Percentiles rank a stretch among this genome's conserved stretches.
Evolutionary conservation across 768 basidiomycete species (phyloP).

Genomic region (Boletus sp.): DNA sequence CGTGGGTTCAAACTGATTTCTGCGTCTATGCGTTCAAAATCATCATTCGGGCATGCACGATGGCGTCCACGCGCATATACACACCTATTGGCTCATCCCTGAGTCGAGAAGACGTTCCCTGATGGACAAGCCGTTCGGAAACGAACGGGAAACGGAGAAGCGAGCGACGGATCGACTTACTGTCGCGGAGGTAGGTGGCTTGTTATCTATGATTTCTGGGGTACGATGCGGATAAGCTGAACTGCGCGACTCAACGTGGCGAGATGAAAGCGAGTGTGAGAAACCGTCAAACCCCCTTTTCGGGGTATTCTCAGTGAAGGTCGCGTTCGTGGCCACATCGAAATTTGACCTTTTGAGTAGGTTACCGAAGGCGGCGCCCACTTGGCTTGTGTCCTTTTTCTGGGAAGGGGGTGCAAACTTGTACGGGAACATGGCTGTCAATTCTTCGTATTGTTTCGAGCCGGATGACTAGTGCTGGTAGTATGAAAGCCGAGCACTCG

Average conservation of each 20-base stretch:
- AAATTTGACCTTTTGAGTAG: constrained; percentile 10
- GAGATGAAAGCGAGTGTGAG: constrained; percentile 12
- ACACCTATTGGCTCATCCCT: constrained; percentile 19
- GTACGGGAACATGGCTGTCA: constrained; percentile 14
- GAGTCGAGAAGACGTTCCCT: constrained; percentile 12
- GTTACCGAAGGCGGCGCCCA: neutral
- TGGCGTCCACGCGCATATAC: constrained; percentile 16
- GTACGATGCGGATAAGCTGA: constrained; percentile 3
- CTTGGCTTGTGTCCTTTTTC: constrained; percentile 6
- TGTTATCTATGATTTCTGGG: constrained; percentile 4
- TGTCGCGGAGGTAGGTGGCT: neutral
- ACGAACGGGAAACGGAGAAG: neutral
- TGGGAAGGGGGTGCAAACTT: constrained; percentile 15
- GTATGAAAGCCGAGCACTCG: neutral
- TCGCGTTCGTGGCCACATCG: constrained; percentile 6
- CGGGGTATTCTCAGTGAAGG: constrained; percentile 1
- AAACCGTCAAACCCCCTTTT: constrained; percentile 7
- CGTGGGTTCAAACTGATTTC: constrained; percentile 7
- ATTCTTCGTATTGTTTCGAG: neutral
- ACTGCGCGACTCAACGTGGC: constrained; percentile 11
- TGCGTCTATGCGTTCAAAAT: constrained; percentile 12
- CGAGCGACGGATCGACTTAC: constrained; percentile 3
- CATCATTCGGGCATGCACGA: neutral
- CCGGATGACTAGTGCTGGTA: neutral
- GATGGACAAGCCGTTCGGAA: neutral